phyloP scores from a whole-genome alignment of 352 stramenopile genomes.

The Synura sp. region DNA sequence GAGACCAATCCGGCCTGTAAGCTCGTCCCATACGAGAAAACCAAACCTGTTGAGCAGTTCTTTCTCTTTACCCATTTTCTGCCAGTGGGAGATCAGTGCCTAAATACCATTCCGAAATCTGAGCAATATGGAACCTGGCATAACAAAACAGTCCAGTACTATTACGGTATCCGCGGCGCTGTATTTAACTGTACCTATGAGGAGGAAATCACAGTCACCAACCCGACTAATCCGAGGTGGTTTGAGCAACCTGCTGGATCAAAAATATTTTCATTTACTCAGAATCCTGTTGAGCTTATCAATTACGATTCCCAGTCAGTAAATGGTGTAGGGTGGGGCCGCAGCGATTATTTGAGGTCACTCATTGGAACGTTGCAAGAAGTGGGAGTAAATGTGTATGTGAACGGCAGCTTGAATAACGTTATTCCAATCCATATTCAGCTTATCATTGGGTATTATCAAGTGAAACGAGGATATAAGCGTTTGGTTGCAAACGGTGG shows the following conservation, averaged over 20 bases:
- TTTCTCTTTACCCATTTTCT: slow-evolving; percentile 70
- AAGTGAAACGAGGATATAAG: neutral
- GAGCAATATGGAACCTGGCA: slow-evolving; percentile 17
- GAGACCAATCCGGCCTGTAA: slow-evolving; percentile 88
- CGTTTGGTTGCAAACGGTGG: neutral
- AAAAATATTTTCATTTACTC: slow-evolving; percentile 77
- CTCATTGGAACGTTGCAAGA: slow-evolving; percentile 43
- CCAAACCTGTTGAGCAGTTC: slow-evolving; percentile 81
- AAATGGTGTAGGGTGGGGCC: slow-evolving; percentile 41
- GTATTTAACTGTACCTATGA: slow-evolving; percentile 82
- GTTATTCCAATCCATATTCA: slow-evolving; percentile 46
- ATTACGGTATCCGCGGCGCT: slow-evolving; percentile 57
- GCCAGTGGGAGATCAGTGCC: slow-evolving; percentile 69
- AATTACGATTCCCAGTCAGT: slow-evolving; percentile 45
- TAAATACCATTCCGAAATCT: slow-evolving; percentile 58
- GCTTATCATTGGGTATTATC: slow-evolving; percentile 47
- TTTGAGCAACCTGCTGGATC: slow-evolving; percentile 70
- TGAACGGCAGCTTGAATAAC: too few relatives aligned
- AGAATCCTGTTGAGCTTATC: slow-evolving; percentile 63
- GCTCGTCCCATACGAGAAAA: slow-evolving; percentile 71
- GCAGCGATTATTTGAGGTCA: slow-evolving; percentile 14
- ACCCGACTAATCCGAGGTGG: slow-evolving; percentile 57
- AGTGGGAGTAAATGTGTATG: neutral
- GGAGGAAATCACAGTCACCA: slow-evolving; percentile 53
- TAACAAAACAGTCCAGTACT: too few relatives aligned